phyloP scores from a whole-genome alignment of 495 filamentous ascomycete genomes.

The Penicillium pulvis region DNA sequence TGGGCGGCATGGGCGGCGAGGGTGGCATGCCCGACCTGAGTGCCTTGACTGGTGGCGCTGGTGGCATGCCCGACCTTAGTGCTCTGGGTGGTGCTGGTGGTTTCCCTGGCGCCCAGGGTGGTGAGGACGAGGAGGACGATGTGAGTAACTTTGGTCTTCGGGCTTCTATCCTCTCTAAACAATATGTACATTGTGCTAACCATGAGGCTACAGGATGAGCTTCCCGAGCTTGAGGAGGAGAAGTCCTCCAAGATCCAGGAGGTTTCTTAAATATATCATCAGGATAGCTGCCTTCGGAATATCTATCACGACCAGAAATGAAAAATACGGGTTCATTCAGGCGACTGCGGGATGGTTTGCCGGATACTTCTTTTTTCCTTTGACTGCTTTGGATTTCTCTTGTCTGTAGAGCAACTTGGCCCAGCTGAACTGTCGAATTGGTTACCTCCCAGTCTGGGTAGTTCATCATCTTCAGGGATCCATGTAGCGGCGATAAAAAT shows the following conservation, averaged over 20 bases:
- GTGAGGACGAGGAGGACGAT: constrained; percentile 62
- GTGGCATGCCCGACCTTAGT: constrained; percentile 34
- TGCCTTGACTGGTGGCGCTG: constrained; percentile 47
- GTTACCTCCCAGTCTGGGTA: constrained; percentile 1
- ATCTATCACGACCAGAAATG: constrained; percentile 33
- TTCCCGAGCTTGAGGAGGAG: constrained; percentile 60
- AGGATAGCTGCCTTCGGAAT: constrained; percentile 20
- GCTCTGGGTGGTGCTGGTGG: constrained; percentile 40
- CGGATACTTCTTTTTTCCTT: constrained; percentile 12
- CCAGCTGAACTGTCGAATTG: constrained; percentile 9
- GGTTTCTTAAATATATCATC: constrained; percentile 45
- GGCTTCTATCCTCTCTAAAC: constrained; percentile 40
- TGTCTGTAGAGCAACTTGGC: constrained; percentile 22
- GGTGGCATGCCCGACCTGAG: constrained; percentile 46
- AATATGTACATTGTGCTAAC: background rate
- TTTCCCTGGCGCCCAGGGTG: constrained; percentile 50
- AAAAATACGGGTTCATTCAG: constrained; percentile 22
- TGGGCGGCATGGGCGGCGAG: constrained; percentile 49
- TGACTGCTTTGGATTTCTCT: constrained; percentile 20
- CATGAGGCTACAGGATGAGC: constrained; percentile 54
- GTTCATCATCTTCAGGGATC: constrained; percentile 6
- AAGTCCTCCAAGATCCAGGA: constrained; percentile 59
- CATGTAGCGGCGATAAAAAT: background rate
- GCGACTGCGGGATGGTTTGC: constrained; percentile 19
- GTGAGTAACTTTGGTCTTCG: constrained; percentile 41